phyloP scores from a whole-genome alignment of 164 flowering plant genomes.

The Chimonanthus praecox region DNA sequence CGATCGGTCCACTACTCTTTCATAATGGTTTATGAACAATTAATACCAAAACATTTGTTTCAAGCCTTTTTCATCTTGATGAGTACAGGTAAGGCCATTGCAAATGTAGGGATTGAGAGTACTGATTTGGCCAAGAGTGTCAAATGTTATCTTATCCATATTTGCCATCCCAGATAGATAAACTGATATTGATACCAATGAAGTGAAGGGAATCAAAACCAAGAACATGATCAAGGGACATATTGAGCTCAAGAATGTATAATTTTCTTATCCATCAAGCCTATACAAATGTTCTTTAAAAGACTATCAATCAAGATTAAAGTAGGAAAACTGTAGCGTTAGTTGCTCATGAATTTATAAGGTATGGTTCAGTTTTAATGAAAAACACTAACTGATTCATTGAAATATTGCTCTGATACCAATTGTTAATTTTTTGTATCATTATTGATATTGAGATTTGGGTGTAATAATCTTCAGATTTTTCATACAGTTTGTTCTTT shows the following conservation, averaged over 20 bases:
- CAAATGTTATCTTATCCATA: constrained; percentile 14
- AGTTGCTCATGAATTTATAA: constrained; percentile 14
- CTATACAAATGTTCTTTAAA: constrained; percentile 18
- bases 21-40: not conserved
- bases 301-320: constrained; percentile 16
- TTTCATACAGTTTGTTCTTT: too few relatives aligned
- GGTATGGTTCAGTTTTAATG: too few relatives aligned
- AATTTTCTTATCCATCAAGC: constrained; percentile 26
- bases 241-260: constrained; percentile 25
- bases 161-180: constrained; percentile 22
- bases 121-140: constrained; percentile 27
- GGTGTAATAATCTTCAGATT: too few relatives aligned
- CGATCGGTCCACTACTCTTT: too few relatives aligned
- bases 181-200: constrained; percentile 21
- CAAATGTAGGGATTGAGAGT: constrained; percentile 30
- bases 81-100: constrained; percentile 25
- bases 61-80: constrained; percentile 26
- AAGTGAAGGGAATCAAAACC: constrained; percentile 17
- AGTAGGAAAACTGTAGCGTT: constrained; percentile 22
- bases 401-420: too few relatives aligned
- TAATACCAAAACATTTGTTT: constrained; percentile 15
- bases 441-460: too few relatives aligned
- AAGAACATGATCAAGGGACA: constrained; percentile 21
- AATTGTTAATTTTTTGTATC: too few relatives aligned
- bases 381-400: too few relatives aligned